Conservation (phyloP, 1,139 yeast species). For the Starmera stellimalicola region DNA sequence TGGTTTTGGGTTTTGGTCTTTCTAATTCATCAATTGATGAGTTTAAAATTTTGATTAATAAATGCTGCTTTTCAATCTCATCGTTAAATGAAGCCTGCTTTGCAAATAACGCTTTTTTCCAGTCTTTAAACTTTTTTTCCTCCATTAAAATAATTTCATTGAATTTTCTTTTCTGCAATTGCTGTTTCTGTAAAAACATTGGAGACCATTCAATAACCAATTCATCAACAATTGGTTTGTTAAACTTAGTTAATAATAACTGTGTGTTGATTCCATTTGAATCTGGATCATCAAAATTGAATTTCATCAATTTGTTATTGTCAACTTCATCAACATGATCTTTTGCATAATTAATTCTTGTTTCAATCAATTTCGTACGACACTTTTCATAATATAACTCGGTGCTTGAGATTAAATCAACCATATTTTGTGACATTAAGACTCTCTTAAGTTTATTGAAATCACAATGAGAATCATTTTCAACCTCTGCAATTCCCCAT, state of each 20-base stretch:
- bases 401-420: slow-evolving; percentile 50
- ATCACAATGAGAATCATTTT: slow-evolving; percentile 56
- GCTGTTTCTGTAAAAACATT: slow-evolving; percentile 35
- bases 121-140: slow-evolving; percentile 53
- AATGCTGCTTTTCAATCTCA: slow-evolving; percentile 41
- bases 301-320: slow-evolving; percentile 13
- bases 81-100: slow-evolving; percentile 48
- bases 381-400: slow-evolving; percentile 48
- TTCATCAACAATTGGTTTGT: slow-evolving; percentile 29
- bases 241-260: slow-evolving; percentile 29
- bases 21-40: slow-evolving; percentile 25
- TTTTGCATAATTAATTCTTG: slow-evolving; percentile 26
- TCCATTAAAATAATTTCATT: slow-evolving; percentile 41
- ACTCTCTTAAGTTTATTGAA: slow-evolving; percentile 43
- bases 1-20: not conserved
- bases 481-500: slow-evolving; percentile 67
- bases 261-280: slow-evolving; percentile 25
- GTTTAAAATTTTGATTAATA: slow-evolving; percentile 28
- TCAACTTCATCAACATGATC: slow-evolving; percentile 19
- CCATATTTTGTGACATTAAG: slow-evolving; percentile 43
- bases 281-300: slow-evolving; percentile 23
- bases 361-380: slow-evolving; percentile 34
- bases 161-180: slow-evolving; percentile 35
- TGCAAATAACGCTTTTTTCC: slow-evolving; percentile 50
- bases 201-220: slow-evolving; percentile 37